Base-by-base conservation (phyloP, 768 basidiomycete species). In the Tylopilus felleus region DNA sequence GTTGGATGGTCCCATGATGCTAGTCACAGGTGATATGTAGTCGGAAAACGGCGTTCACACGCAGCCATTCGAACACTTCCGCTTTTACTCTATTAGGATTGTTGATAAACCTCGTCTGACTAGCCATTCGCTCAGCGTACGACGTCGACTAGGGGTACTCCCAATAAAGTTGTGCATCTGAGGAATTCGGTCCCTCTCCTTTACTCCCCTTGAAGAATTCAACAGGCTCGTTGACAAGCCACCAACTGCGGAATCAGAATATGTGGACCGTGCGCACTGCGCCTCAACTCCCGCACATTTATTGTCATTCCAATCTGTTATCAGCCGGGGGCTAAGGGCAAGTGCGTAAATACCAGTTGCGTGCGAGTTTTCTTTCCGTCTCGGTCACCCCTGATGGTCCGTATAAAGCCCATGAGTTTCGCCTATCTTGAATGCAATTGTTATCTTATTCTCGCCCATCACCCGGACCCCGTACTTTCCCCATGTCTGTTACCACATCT, bases 1-100 rank as follows among this genome's bases (percentile, higher is more conserved):
- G 50, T 71, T 73, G 23, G 63, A 61, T 31, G 73, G 61, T 19
- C 68, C 56, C 78, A 79, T 78, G 43, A 29, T 35, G 31, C 5
- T 13, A 35, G 29, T 6, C 29, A 29, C 29, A 9, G 8, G 10
- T 29, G 29, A 16, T 35, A 14, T n/a, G n/a, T n/a, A n/a, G 13
- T 35, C 33, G 16, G 12, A 35, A 16, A n/a, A n/a, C 33, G 4
- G 14, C 25, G 3, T 13, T 36, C 35, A 36, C 35, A 36, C 35
- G 35, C 35, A 5, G 33, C 5, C 14, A 27, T 36, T 36, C 17
- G 35, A 36, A 36, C 35, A n/a, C 35, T 36, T 16, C 14, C 35
- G 17, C 35, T 36, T 16, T 17, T 36, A 36, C 17, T 16, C 16
- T 16, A 35, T 14, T 33, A 33, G 31, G 25, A 27, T 27, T 27